These are phyloP conservation scores for Nidularia sp. DNA, from an alignment of 768 basidiomycete genomes.

Conservation along the genomic window DNA sequence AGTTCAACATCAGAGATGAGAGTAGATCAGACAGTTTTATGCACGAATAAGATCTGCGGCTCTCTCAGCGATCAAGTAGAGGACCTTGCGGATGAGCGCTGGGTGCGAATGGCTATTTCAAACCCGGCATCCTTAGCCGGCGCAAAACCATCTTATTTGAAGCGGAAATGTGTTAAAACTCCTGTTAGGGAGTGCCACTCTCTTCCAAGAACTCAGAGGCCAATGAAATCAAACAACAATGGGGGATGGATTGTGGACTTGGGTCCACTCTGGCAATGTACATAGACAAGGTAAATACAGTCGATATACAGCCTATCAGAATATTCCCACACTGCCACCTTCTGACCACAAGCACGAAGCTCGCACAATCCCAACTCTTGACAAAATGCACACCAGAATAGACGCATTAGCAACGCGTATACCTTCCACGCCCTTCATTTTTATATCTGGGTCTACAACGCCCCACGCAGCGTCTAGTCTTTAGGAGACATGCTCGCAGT, in stretches of 20 bases:
- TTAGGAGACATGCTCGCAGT: slow-evolving; percentile 18
- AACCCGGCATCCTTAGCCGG: neutral
- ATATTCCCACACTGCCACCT: too few species aligned
- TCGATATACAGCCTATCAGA: too few species aligned
- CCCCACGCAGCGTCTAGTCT: slow-evolving; percentile 8
- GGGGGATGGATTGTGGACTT: too few species aligned
- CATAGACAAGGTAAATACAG: too few species aligned
- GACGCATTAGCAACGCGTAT: slow-evolving; percentile 25
- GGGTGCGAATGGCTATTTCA: neutral
- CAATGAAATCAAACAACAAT: too few species aligned
- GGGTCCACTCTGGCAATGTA: too few species aligned
- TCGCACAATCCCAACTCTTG: neutral
- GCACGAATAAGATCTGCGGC: neutral
- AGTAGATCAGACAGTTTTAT: neutral
- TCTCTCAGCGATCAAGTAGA: slow-evolving; percentile 1
- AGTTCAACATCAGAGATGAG: neutral
- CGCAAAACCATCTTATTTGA: neutral
- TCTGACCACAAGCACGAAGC: too few species aligned
- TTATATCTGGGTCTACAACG: slow-evolving; percentile 22
- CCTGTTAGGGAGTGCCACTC: too few species aligned
- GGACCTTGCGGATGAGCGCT: slow-evolving; percentile 1
- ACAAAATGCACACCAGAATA: slow-evolving; percentile 13
- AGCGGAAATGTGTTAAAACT: neutral
- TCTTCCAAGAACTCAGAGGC: too few species aligned
- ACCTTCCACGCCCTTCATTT: slow-evolving; percentile 20